phyloP scores from a whole-genome alignment of 2,329 filamentous ascomycete species.

The Penicillium rolfsii region DNA sequence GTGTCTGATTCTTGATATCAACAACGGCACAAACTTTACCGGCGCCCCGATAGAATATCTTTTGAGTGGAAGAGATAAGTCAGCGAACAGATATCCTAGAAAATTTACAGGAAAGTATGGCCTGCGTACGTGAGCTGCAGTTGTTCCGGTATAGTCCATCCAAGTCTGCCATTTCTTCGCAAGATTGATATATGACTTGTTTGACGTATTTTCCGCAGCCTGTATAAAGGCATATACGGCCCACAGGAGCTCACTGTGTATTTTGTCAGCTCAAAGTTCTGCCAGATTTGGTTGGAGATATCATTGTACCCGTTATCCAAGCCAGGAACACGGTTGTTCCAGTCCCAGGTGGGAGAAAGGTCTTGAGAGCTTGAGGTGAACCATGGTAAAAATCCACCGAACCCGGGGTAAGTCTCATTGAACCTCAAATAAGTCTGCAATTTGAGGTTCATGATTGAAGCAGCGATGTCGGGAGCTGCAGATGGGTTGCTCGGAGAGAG shows the following conservation, averaged over 20 bases:
- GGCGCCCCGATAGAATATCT: slow-evolving; percentile 45
- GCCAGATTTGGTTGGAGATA: neutral
- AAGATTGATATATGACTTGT: slow-evolving; percentile 32
- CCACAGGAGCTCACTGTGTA: slow-evolving; percentile 48
- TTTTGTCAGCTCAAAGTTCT: neutral
- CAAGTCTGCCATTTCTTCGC: slow-evolving; percentile 45
- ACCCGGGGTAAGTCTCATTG: slow-evolving; percentile 49
- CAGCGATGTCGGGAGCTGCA: slow-evolving; percentile 38
- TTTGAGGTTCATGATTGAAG: slow-evolving; percentile 46
- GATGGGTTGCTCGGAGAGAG: slow-evolving; percentile 40
- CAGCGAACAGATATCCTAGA: neutral
- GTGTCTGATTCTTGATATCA: slow-evolving; percentile 40
- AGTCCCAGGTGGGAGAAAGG: slow-evolving; percentile 42
- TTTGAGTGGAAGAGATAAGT: neutral
- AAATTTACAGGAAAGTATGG: neutral
- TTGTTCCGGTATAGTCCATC: slow-evolving; percentile 48
- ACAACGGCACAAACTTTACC: slow-evolving; percentile 49
- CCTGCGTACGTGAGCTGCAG: slow-evolving; percentile 34
- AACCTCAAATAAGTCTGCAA: slow-evolving; percentile 47
- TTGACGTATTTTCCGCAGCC: slow-evolving; percentile 37
- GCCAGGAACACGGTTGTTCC: slow-evolving; percentile 46
- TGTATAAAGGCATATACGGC: slow-evolving; percentile 49
- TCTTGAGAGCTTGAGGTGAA: slow-evolving; percentile 37
- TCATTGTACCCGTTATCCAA: slow-evolving; percentile 47
- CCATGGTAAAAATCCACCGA: slow-evolving; percentile 49